Conservation (phyloP, 2,329 filamentous ascomycete species). For the Nemania sp. region DNA sequence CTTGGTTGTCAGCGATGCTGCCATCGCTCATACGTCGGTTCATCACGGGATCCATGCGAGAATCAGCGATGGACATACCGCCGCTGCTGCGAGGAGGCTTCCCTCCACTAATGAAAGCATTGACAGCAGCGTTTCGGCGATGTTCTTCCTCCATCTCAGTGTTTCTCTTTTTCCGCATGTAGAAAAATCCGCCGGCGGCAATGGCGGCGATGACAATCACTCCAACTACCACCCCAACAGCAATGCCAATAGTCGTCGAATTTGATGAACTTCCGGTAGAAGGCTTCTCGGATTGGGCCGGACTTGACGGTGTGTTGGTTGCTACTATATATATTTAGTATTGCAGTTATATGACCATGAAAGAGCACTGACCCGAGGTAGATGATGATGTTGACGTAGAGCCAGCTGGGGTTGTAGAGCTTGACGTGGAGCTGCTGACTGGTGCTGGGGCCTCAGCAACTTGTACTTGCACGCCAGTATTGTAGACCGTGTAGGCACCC, state of each 20-base stretch:
- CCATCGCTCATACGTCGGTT: conserved; percentile 87
- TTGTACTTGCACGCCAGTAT: conserved; percentile 51
- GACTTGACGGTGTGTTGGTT: conserved; percentile 21
- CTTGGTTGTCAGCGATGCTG: conserved; percentile 95
- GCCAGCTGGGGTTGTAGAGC: no score
- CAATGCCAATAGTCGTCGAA: conserved; percentile 72
- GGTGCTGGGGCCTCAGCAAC: conserved; percentile 44
- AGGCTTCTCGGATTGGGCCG: conserved; percentile 30
- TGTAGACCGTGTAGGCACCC: conserved; percentile 52
- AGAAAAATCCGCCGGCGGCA: conserved; percentile 71
- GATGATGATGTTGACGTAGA: conserved; percentile 11
- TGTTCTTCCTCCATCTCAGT: conserved; percentile 82
- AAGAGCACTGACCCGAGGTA: conserved; percentile 13
- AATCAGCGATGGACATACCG: conserved; percentile 74
- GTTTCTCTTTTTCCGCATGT: conserved; percentile 74
- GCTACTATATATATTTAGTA: conserved; percentile 12
- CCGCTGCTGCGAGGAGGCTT: conserved; percentile 67
- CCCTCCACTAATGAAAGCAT: conserved; percentile 69
- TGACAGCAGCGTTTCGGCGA: conserved; percentile 77
- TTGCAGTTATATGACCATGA: background rate
- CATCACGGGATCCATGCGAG: conserved; percentile 84
- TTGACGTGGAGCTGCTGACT: no score
- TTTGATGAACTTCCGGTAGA: conserved; percentile 14
- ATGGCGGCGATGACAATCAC: conserved; percentile 70
- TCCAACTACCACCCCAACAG: conserved; percentile 84